These are phyloP conservation scores for Podila epigama DNA, from an alignment of 192 early-diverging fungal genomes.

Conservation along the genomic window DNA sequence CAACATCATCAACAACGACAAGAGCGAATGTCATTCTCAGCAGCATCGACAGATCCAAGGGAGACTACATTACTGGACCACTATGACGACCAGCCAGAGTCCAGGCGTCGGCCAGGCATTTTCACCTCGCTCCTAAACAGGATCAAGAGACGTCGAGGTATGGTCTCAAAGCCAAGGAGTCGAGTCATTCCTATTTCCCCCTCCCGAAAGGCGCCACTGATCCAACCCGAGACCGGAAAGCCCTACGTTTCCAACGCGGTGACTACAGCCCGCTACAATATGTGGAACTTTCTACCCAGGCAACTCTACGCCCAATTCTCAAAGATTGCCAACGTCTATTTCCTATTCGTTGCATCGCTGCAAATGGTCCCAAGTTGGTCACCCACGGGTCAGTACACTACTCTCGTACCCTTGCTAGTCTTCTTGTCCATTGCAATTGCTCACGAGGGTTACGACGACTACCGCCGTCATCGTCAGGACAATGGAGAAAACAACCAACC, in stretches of 20 bases:
- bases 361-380: slow-evolving; percentile 73
- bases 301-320: slow-evolving; percentile 72
- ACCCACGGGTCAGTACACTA: slow-evolving; percentile 83
- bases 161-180: not conserved
- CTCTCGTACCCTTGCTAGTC: slow-evolving; percentile 73
- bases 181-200: slow-evolving; percentile 38
- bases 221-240: slow-evolving; percentile 52
- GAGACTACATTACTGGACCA: not conserved
- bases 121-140: slow-evolving; percentile 3
- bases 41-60: not conserved
- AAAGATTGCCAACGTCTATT: slow-evolving; percentile 76
- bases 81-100: not conserved
- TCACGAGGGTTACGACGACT: slow-evolving; percentile 80
- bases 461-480: slow-evolving; percentile 71
- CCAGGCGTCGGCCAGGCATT: not conserved
- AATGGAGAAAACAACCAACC: slow-evolving; percentile 66
- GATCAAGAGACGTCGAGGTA: slow-evolving; percentile 14
- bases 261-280: slow-evolving; percentile 68
- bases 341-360: slow-evolving; percentile 66
- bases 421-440: slow-evolving; percentile 82
- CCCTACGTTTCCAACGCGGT: slow-evolving; percentile 66
- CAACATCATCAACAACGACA: too few species aligned
- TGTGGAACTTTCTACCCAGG: slow-evolving; percentile 66
- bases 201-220: slow-evolving; percentile 26
- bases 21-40: too few species aligned